Evolutionary conservation across 1,284 basidiomycete species (phyloP), one percentile per base, ranked within the genome.

Genomic region (Marasmius tenuissimus): DNA sequence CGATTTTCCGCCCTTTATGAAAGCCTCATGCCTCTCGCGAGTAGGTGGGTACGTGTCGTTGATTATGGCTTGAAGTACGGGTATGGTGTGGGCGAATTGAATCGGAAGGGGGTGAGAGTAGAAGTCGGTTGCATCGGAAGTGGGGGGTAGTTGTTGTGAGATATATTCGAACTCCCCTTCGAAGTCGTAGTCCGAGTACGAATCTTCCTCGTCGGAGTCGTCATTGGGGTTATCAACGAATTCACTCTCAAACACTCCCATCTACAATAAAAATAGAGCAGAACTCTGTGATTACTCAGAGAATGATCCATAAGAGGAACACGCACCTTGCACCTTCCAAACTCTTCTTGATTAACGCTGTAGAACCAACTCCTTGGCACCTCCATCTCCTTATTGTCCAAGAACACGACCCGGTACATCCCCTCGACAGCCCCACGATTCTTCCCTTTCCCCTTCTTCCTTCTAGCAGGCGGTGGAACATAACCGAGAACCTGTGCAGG

Each of bases 1-100:
- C 12, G 75, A 75, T 3, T 73, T 72, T 0, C 85, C 87, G 14
- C 89, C 88, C 37, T 74, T 79, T 68, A 91, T 81, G 67, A 87
- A 92, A 1, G 69, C 70, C 0, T 75, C 73, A 62, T 90, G 84
- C 20, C 76, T 77, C 18, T 68, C 65, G 59, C 65, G 71, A 1
- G 83, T 81, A 4, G 90, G 90, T 2, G 63, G 67, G 69, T 89
- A 92, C 33, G 71, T 66, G 38, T 82, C 80, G 40, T 78, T 79
- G 35, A 92, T 71, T 49, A 91, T 81, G 2, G 84, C 84, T 27
- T 69, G 72, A 51, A 92, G 73, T 16, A 91, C 77, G 2, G 85
- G 85, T 63, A 86, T 89, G 34, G 83, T 79, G 67, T 89, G 88
- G 18, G 76, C 78, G 59, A 91, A 82, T 67, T 92, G 88, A 51